phyloP scores from a whole-genome alignment of 495 filamentous ascomycete genomes.

The Aspergillus sparsus region DNA sequence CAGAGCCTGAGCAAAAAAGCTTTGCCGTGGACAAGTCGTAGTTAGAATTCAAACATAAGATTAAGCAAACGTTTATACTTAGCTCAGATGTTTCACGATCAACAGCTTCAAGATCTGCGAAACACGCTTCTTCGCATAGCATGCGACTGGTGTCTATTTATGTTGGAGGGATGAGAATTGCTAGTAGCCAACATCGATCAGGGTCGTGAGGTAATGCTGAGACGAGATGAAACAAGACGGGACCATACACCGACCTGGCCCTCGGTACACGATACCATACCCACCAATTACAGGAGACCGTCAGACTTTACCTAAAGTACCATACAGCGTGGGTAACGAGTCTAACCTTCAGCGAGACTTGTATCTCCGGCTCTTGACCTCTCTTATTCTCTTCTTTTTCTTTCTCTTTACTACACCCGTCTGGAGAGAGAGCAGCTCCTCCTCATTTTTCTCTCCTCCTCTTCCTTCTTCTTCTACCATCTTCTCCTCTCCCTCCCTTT shows the following conservation, averaged over 20 bases:
- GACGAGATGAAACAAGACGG: constrained; percentile 28
- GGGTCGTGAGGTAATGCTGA: constrained; percentile 20
- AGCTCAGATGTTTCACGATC: constrained; percentile 11
- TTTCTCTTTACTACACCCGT: constrained; percentile 49
- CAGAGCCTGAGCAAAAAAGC: background rate
- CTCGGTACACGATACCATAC: constrained; percentile 17
- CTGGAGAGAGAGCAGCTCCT: constrained; percentile 51
- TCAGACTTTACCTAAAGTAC: constrained; percentile 19
- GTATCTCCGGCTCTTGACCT: constrained; percentile 37
- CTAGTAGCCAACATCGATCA: constrained; percentile 13
- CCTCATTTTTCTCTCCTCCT: constrained; percentile 55
- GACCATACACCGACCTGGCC: constrained; percentile 16
- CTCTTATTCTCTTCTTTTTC: constrained; percentile 35
- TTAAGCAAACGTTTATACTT: background rate
- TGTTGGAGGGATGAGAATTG: background rate
- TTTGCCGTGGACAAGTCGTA: background rate
- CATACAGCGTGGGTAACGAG: constrained; percentile 21
- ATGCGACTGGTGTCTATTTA: constrained; percentile 14
- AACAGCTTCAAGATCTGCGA: background rate
- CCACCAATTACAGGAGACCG: constrained; percentile 21
- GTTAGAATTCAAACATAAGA: background rate
- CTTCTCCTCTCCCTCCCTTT: constrained; percentile 50
- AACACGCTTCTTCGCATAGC: constrained; percentile 12
- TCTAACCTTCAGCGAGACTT: constrained; percentile 33
- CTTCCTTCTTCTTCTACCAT: constrained; percentile 52